Evolutionary conservation across 306 rosid species (phyloP).

Genomic region (Lathyrus sativus): DNA sequence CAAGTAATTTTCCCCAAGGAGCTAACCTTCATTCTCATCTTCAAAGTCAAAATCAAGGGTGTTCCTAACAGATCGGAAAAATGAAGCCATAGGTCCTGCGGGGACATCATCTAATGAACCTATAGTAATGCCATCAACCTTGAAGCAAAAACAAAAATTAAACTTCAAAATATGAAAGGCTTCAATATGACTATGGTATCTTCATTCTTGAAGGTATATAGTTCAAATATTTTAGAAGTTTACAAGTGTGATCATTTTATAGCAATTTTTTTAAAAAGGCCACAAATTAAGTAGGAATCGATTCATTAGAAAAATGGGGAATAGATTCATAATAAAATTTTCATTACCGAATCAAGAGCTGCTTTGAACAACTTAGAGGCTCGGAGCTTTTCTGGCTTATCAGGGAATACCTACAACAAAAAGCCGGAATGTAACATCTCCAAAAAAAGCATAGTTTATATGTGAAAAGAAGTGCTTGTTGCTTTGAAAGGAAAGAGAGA

Average conservation of each 20-base stretch:
- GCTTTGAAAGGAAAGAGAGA: conserved; percentile 30
- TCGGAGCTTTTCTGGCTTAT: conserved; percentile 86
- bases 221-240: conserved; percentile 1
- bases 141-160: conserved; percentile 44
- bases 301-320: conserved; percentile 26
- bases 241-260: conserved; percentile 15
- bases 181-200: conserved; percentile 11
- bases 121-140: conserved; percentile 76
- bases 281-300: conserved; percentile 24
- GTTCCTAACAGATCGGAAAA: conserved; percentile 85
- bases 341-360: conserved; percentile 82
- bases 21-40: conserved; percentile 89
- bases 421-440: conserved; percentile 30
- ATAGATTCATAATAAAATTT: conserved; percentile 32
- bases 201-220: conserved; percentile 13
- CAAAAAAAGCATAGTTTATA: neutral
- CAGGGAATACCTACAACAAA: conserved; percentile 82
- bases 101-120: conserved; percentile 94
- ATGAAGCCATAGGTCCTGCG: conserved; percentile 68
- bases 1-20: conserved; percentile 35
- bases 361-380: conserved; percentile 79
- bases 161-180: conserved; percentile 21
- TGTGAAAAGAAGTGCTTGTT: conserved; percentile 19
- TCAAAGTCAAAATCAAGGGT: conserved; percentile 98
- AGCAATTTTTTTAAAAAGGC: conserved; percentile 16